Conservation (phyloP, 2,329 filamentous ascomycete genomes). For the Beauveria rudraprayagi region DNA sequence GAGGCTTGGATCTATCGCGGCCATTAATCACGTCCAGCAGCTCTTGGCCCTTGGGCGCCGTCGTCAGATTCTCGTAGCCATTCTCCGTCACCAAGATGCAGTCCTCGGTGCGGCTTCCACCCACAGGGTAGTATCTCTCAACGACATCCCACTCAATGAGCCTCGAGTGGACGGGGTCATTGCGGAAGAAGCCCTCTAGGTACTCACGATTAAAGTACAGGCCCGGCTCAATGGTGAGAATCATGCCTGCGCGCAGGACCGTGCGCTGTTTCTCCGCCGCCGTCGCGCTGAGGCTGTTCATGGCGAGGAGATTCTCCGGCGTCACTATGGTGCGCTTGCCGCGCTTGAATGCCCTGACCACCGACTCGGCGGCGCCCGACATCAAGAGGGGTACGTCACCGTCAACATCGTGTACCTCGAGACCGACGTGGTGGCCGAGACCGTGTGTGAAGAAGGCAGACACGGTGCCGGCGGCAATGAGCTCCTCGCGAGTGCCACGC, state of each 20-base stretch:
- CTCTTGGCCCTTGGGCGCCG: conserved; percentile 67
- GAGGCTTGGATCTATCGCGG: conserved; percentile 3
- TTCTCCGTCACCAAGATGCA: conserved; percentile 71
- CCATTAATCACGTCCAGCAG: conserved; percentile 54
- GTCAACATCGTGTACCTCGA: conserved; percentile 56
- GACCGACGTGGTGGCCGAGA: conserved; percentile 55
- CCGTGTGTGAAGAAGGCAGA: conserved; percentile 60
- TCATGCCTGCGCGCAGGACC: conserved; percentile 50
- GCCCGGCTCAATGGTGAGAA: conserved; percentile 75
- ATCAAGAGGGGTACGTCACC: conserved; percentile 29
- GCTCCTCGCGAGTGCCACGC: conserved; percentile 50
- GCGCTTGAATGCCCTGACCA: conserved; percentile 20
- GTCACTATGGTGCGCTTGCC: conserved; percentile 36
- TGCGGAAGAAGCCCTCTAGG: conserved; percentile 60
- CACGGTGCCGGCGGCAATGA: conserved; percentile 44
- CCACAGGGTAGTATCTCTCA: conserved; percentile 65
- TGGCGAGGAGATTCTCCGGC: conserved; percentile 24
- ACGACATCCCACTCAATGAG: conserved; percentile 60
- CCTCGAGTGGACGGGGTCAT: conserved; percentile 46
- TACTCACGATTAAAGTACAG: conserved; percentile 71
- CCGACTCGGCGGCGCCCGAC: conserved; percentile 14
- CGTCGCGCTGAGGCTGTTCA: conserved; percentile 18
- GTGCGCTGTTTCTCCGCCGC: conserved; percentile 27
- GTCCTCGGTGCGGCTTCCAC: conserved; percentile 89
- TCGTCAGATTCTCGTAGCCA: conserved; percentile 78